Percentiles rank a stretch among this genome's conserved stretches.
These are phyloP conservation scores for Lanmaoa rubissima DNA, from an alignment of 768 basidiomycete genomes.

Conservation along the genomic window DNA sequence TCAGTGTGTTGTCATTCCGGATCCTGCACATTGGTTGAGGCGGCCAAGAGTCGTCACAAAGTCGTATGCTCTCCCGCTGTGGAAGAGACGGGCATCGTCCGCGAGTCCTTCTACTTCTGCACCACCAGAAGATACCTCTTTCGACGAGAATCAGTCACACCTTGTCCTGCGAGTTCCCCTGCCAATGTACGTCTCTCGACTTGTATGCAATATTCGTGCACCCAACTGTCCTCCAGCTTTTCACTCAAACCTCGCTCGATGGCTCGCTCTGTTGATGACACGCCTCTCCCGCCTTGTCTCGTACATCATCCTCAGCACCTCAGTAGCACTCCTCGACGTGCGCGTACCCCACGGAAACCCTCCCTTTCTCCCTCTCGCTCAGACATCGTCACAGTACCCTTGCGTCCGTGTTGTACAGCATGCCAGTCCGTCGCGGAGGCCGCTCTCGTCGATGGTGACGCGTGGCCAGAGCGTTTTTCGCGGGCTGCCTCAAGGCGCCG, in stretches of 20 bases:
- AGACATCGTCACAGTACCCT: slow-evolving; percentile 53
- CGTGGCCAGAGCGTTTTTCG: slow-evolving; percentile 64
- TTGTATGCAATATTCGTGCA: too few relatives aligned
- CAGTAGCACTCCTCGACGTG: slow-evolving; percentile 6
- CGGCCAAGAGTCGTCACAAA: slow-evolving; percentile 56
- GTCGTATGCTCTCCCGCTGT: slow-evolving; percentile 68
- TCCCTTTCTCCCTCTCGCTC: slow-evolving; percentile 37
- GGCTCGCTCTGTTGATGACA: slow-evolving; percentile 32
- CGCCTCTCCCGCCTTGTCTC: slow-evolving; percentile 52
- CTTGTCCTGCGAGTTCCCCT: slow-evolving; percentile 61
- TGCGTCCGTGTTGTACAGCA: slow-evolving; percentile 68
- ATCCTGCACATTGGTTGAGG: slow-evolving; percentile 39
- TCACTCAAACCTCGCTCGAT: slow-evolving; percentile 42
- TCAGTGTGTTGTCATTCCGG: slow-evolving; percentile 75
- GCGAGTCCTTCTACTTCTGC: slow-evolving; percentile 18
- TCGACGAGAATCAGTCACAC: slow-evolving; percentile 38
- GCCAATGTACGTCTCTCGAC: slow-evolving; percentile 47
- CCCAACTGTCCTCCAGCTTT: slow-evolving; percentile 35
- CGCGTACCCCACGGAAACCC: slow-evolving; percentile 21
- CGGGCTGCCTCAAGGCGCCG: slow-evolving; percentile 60
- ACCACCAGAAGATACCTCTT: slow-evolving; percentile 20
- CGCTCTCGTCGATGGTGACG: slow-evolving; percentile 49
- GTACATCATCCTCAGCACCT: slow-evolving; percentile 43
- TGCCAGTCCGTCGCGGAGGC: slow-evolving; percentile 62
- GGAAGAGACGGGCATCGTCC: slow-evolving; percentile 42